phyloP scores from a whole-genome alignment of 2,329 filamentous ascomycete species.

The Atkinsonella texensis region DNA sequence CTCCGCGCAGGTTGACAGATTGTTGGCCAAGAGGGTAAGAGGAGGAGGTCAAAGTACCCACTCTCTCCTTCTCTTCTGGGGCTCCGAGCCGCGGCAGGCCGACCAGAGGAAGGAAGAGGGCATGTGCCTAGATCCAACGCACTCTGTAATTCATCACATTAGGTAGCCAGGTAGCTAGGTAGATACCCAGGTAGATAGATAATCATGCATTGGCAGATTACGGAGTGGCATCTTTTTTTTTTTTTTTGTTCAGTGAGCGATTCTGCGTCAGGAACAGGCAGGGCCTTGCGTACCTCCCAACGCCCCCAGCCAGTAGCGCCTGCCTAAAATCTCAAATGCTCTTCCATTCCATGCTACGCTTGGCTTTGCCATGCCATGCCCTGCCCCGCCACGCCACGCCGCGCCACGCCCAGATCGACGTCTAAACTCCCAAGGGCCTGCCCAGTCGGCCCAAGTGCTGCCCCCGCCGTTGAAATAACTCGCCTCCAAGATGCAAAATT shows the following conservation, averaged over 20 bases:
- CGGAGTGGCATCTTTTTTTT: too few relatives aligned
- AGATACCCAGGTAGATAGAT: too few relatives aligned
- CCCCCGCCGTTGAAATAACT: constrained; percentile 5
- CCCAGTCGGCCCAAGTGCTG: constrained; percentile 1
- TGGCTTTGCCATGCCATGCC: neutral
- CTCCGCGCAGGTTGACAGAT: neutral
- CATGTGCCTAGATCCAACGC: too few relatives aligned
- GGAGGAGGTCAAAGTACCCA: neutral
- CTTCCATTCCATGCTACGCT: neutral
- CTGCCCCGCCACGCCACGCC: neutral
- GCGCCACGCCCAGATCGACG: neutral
- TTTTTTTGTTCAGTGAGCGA: too few relatives aligned
- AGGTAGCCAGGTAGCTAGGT: too few relatives aligned
- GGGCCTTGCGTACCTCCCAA: too few relatives aligned
- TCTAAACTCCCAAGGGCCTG: neutral
- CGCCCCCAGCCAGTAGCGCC: neutral
- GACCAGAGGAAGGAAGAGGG: too few relatives aligned
- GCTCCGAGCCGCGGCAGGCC: too few relatives aligned
- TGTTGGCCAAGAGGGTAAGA: neutral
- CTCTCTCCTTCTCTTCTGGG: too few relatives aligned
- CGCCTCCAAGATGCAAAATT: constrained; percentile 2
- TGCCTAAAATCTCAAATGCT: neutral
- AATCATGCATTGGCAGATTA: too few relatives aligned
- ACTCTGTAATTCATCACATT: too few relatives aligned
- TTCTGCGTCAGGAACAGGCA: too few relatives aligned